Base-by-base conservation (phyloP, 495 filamentous ascomycete species). In the Aspergillus panamensis region DNA sequence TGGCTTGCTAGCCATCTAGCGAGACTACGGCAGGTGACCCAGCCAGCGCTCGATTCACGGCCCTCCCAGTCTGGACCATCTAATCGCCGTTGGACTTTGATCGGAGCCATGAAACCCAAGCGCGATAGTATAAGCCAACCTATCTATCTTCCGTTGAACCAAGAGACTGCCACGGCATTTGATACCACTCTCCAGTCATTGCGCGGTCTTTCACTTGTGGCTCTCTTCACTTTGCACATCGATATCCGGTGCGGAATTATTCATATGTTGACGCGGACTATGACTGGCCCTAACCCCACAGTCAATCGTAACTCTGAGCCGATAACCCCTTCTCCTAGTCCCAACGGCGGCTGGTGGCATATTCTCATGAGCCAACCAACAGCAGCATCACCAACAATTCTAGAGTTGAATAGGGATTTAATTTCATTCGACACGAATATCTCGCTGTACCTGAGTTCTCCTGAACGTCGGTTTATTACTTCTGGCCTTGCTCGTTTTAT, bases 101-200 rank as follows among this genome's bases (percentile, higher is more conserved):
- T 92, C 29, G 73, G 77, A 19, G 73, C 77, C 2, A 69, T 77
- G 59, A 89, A 85, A 57, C 80, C 76, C n/a, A 73, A 77, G 40
- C 74, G 77, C 31, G 82, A 84, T 57, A 73, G 74, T 39, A 57
- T 76, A 56, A 78, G 69, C 42, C 68, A 68, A n/a, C 82, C 88
- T 21, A 84, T 93, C 12, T 92, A 95, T 67, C 81, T 97, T 17
- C 94, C 95, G 1, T 87, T 99, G 74, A 96, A 92, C 60, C 77
- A 83, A 39, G 89, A 96, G 59, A 94, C 89, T 0, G 91, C 89
- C 25, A 64, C 50, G 44, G 83, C 82, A n/a, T 97, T 99, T 66
- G 95, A 99, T 70, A 83, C 79, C 49, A 92, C 94, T 37, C 73
- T 97, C 16, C 76, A 84, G 49, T 92, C 89, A 7, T 89, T 91